Percentiles rank a stretch among this genome's conserved stretches.
These are phyloP conservation scores for Cladosporium sp. DNA, from an alignment of 2,329 filamentous ascomycete species.

Conservation along the genomic window DNA sequence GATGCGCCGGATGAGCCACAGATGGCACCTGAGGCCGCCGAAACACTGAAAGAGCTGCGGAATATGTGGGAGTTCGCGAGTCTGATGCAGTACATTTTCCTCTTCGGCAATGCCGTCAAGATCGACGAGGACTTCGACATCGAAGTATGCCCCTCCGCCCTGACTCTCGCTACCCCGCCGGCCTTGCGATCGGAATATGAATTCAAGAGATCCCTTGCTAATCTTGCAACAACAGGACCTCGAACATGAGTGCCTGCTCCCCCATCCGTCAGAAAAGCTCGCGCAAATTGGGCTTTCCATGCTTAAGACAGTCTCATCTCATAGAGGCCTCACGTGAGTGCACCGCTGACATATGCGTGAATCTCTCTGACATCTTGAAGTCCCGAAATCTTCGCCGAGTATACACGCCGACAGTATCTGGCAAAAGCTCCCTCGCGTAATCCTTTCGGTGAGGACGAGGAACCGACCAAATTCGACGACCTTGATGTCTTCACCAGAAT, in stretches of 20 bases:
- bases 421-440: conserved; percentile 74
- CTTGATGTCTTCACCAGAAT: conserved; percentile 82
- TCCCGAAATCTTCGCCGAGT: conserved; percentile 84
- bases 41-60: conserved; percentile 61
- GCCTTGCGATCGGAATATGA: background rate
- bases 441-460: conserved; percentile 75
- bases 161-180: conserved; percentile 12
- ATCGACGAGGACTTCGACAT: conserved; percentile 84
- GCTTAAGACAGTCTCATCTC: conserved; percentile 88
- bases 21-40: conserved; percentile 25
- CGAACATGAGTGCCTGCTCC: conserved; percentile 80
- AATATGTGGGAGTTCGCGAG: conserved; percentile 96
- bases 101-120: conserved; percentile 85
- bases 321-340: conserved; percentile 82
- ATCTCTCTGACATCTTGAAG: conserved; percentile 41
- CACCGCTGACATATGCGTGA: background rate
- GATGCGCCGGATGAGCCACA: conserved; percentile 23
- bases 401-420: conserved; percentile 80
- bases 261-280: conserved; percentile 63
- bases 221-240: conserved; percentile 57
- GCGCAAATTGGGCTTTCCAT: conserved; percentile 77
- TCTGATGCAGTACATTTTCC: conserved; percentile 84
- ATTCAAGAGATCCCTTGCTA: conserved; percentile 21
- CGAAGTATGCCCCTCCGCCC: conserved; percentile 56
- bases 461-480: conserved; percentile 66